Conservation (phyloP, 768 basidiomycete species). For the Vishniacozyma victoriae region DNA sequence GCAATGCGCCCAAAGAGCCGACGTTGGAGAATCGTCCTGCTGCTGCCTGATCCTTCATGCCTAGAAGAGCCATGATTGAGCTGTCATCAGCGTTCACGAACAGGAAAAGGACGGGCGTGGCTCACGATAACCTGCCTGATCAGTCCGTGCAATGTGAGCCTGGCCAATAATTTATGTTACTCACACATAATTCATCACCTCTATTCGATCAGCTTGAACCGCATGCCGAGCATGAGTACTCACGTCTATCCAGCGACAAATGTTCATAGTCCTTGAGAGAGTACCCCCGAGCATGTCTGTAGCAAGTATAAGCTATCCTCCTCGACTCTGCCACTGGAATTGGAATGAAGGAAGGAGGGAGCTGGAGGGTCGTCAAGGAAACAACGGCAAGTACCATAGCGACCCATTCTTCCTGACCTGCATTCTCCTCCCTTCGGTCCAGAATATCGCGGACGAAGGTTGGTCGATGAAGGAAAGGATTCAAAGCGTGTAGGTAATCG, state of each 20-base stretch:
- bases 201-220: slow-evolving; percentile 72
- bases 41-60: background rate
- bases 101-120: background rate
- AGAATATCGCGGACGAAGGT: slow-evolving; percentile 87
- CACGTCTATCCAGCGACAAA: slow-evolving; percentile 24
- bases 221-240: slow-evolving; percentile 64
- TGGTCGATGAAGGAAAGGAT: slow-evolving; percentile 83
- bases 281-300: slow-evolving; percentile 51
- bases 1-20: background rate
- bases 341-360: slow-evolving; percentile 79
- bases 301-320: slow-evolving; percentile 71
- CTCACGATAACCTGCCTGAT: slow-evolving; percentile 3
- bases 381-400: slow-evolving; percentile 84
- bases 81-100: background rate
- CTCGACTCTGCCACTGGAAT: slow-evolving; percentile 70
- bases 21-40: background rate
- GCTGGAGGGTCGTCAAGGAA: slow-evolving; percentile 78
- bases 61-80: background rate
- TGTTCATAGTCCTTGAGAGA: slow-evolving; percentile 14
- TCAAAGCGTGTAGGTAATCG: slow-evolving; percentile 86
- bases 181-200: slow-evolving; percentile 83
- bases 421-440: slow-evolving; percentile 66
- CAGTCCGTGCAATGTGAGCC: slow-evolving; percentile 1
- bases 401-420: slow-evolving; percentile 73
- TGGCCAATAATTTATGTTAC: slow-evolving; percentile 36